Base-by-base conservation (phyloP, 768 basidiomycete genomes). In the Russula sp. region DNA sequence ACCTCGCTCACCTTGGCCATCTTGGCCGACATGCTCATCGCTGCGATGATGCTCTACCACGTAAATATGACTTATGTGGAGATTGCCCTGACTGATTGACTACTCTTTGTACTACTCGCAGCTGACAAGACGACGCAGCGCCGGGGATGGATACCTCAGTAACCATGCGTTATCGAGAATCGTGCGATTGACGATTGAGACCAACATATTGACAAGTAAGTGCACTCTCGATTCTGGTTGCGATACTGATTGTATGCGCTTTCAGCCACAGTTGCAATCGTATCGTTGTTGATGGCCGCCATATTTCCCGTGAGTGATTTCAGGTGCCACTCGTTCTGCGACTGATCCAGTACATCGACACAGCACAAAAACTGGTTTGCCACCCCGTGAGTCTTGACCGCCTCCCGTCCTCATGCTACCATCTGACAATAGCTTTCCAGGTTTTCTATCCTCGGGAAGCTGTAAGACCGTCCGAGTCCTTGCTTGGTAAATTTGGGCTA, bases 351-450 rank as follows among this genome's bases (percentile, higher is more conserved):
- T 20, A 14, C 7, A 20, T 44, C 18, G 22, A 11, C 27, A 13
- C 18, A 63, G 62, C n/a, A 47, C 34, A 47, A 63, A 35, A 40
- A 32, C 35, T 63, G 57, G 51, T 63, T 42, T 37, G 47, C 50
- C 16, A 58, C 50, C 51, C 55, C 62, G 62, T 63, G 47, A 7
- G 56, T 53, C 32, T 27, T 40, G 40, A n/a, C 20, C 47, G 14
- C 37, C 16, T 32, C 10, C 7, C 31, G 0, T 16, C 2, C 22
- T 7, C 5, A 42, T 51, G 2, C 27, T 2, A 4, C 13, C 7
- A 37, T 22, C 20, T 63, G n/a, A 57, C 37, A 0, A 22, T 9
- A 7, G 11, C 27, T 9, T 39, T 11, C 8, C 13, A 63, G 62
- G 18, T 11, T 14, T 9, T 10, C 42, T 11, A 31, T 63, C 50